Evolutionary conservation across 495 filamentous ascomycete species (phyloP), one percentile per base, ranked within the genome.

Genomic region (Oidiodendron maius): DNA sequence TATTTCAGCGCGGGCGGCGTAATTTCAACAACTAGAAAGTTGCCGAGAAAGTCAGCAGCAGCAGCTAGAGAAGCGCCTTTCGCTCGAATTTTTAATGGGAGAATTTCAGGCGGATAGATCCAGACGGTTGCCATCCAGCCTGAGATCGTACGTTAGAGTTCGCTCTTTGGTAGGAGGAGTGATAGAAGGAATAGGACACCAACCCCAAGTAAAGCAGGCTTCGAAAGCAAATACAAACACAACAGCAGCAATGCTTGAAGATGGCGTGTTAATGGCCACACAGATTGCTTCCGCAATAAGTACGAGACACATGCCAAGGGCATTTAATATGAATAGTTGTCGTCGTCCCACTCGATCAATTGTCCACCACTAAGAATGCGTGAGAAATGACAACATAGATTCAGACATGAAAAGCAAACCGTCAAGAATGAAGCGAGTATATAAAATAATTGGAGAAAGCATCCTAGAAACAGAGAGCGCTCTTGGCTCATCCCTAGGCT

Each of bases 101-200:
- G 80, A 56, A 87, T 81, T 57, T 87, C 84, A 46, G 80, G 82
- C 1, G 80, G 77, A 59, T 88, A 89, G 17, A 87, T 64, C 82
- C 65, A 84, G 39, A 80, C 79, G 78, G 84, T 86, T 25, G 81
- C 82, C 23, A 86, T 70, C 84, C 83, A 88, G 13, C 83, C 84
- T 46, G 84, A 65, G 40, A 30, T 23, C n/a, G n/a, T 8, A n/a
- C n/a, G 28, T 32, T n/a, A 32, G 28, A 32, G 28, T n/a, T n/a
- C 8, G 28, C n/a, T 32, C 8, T 32, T 32, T 8, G n/a, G 8
- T 32, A n/a, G 28, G n/a, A 32, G 28, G 28, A 32, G 8, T 32
- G 28, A 32, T 8, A 32, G n/a, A 8, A 32, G 28, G 28, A 32
- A 32, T n/a, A n/a, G n/a, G 28, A 32, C 21, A 47, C 50, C 20